phyloP scores from a whole-genome alignment of 768 basidiomycete species.

The Ramaria sp. region DNA sequence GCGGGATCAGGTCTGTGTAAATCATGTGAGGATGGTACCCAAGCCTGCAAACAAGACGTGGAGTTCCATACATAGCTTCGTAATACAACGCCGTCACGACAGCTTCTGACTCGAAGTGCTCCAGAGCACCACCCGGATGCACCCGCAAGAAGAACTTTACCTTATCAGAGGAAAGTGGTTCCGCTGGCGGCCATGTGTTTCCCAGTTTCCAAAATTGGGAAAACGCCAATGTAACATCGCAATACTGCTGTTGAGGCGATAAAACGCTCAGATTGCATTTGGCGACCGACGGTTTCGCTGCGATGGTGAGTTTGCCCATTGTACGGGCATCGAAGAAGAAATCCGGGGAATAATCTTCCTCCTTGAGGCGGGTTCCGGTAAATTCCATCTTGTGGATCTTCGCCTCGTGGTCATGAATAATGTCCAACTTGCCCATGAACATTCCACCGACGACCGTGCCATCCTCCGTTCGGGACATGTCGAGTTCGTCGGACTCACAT shows the following conservation, averaged over 20 bases:
- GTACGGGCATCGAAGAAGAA: conserved; percentile 69
- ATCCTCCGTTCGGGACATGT: conserved; percentile 89
- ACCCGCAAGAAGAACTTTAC: conserved; percentile 77
- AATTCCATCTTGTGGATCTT: conserved; percentile 65
- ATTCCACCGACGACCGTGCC: conserved; percentile 75
- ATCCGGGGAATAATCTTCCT: conserved; percentile 53
- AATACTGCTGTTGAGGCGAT: conserved; percentile 65
- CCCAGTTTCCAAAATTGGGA: conserved; percentile 68
- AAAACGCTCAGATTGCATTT: conserved; percentile 69
- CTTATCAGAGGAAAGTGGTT: conserved; percentile 50
- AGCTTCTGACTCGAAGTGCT: conserved; percentile 78
- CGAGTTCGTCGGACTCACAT: conserved; percentile 70
- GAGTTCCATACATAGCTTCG: conserved; percentile 59
- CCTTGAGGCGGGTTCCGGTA: conserved; percentile 61
- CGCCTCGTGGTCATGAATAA: conserved; percentile 65
- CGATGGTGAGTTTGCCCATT: conserved; percentile 66
- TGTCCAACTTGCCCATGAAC: conserved; percentile 83
- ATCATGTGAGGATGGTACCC: not conserved
- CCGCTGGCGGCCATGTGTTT: conserved; percentile 70
- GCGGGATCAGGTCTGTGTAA: conserved; percentile 58
- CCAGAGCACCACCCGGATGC: conserved; percentile 76
- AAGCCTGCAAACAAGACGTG: not conserved
- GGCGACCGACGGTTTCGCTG: conserved; percentile 63
- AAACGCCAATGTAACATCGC: conserved; percentile 65
- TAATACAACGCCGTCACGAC: conserved; percentile 76